A percentile compares a stretch with the other conserved stretches of the same genome.
Evolutionary conservation across 306 rosid species (phyloP).

Genomic region (Malus sieversii): DNA sequence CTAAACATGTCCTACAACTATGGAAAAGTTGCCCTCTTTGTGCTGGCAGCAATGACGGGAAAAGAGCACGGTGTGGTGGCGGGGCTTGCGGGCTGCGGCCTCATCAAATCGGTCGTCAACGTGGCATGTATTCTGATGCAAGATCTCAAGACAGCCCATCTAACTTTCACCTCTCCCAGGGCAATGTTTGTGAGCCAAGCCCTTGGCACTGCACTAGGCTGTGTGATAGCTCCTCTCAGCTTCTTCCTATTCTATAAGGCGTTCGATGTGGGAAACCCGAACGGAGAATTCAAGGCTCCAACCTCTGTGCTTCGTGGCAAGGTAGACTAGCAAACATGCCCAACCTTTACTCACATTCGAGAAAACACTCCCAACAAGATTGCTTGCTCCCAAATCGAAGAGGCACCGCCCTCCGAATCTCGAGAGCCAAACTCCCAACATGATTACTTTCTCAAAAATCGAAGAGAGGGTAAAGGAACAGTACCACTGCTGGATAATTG

Average conservation of each 20-base stretch:
- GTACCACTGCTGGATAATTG: too few species aligned
- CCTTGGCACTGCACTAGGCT: constrained; percentile 70
- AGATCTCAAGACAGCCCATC: constrained; percentile 83
- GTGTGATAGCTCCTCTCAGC: constrained; percentile 59
- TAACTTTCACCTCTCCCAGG: constrained; percentile 72
- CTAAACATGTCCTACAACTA: constrained; percentile 95
- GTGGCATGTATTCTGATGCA: constrained; percentile 91
- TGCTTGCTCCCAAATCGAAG: too few species aligned
- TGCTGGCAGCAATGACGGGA: constrained; percentile 53
- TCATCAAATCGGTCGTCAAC: constrained; percentile 60
- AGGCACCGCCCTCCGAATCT: too few species aligned
- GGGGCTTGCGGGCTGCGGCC: constrained; percentile 70
- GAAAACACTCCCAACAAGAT: too few species aligned
- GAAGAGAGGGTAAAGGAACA: too few species aligned
- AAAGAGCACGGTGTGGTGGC: constrained; percentile 40
- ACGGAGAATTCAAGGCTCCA: constrained; percentile 95
- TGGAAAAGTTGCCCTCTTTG: constrained; percentile 78
- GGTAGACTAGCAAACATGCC: too few species aligned
- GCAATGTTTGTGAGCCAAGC: constrained; percentile 84
- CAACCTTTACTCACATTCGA: too few species aligned
- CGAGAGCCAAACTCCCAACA: too few species aligned
- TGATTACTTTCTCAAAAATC: too few species aligned
- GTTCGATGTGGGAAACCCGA: constrained; percentile 57
- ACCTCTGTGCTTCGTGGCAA: too few species aligned
- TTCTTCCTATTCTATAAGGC: constrained; percentile 74